phyloP scores from a whole-genome alignment of 2,329 filamentous ascomycete genomes.

The Aspergillus ochraceoroseus region DNA sequence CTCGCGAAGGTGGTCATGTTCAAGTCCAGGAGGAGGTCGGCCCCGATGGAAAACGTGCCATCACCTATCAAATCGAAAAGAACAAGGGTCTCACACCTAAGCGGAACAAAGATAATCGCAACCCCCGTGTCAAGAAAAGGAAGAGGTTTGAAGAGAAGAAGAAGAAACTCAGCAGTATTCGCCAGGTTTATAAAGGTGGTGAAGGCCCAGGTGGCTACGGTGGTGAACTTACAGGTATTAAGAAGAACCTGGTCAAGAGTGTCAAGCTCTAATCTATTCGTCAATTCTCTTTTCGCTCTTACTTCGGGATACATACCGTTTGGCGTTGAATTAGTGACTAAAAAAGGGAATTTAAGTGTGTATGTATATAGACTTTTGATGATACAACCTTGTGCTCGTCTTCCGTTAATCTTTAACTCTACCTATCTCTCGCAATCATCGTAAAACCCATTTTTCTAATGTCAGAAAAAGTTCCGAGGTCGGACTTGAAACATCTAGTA shows the following conservation, averaged over 20 bases:
- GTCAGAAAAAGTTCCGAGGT: background rate
- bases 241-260: constrained; percentile 87
- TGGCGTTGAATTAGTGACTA: constrained; percentile 20
- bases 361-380: constrained; percentile 26
- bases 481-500: too few relatives aligned
- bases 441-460: too few relatives aligned
- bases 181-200: constrained; percentile 78
- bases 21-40: constrained; percentile 65
- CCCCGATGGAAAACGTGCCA: constrained; percentile 82
- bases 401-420: background rate
- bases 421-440: too few relatives aligned
- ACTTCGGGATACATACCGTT: constrained; percentile 16
- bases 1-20: constrained; percentile 56
- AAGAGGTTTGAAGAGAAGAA: constrained; percentile 94
- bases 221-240: constrained; percentile 93
- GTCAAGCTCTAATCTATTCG: constrained; percentile 64
- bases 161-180: constrained; percentile 90
- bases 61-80: constrained; percentile 91
- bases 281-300: constrained; percentile 11
- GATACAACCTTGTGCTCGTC: constrained; percentile 12
- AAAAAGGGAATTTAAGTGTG: constrained; percentile 23
- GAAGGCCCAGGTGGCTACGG: constrained; percentile 80
- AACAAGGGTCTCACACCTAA: constrained; percentile 91
- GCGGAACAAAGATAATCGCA: constrained; percentile 88
- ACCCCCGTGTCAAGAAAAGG: constrained; percentile 96